Conservation (phyloP, 306 rosid species). For the Ormosia semicastrata region DNA sequence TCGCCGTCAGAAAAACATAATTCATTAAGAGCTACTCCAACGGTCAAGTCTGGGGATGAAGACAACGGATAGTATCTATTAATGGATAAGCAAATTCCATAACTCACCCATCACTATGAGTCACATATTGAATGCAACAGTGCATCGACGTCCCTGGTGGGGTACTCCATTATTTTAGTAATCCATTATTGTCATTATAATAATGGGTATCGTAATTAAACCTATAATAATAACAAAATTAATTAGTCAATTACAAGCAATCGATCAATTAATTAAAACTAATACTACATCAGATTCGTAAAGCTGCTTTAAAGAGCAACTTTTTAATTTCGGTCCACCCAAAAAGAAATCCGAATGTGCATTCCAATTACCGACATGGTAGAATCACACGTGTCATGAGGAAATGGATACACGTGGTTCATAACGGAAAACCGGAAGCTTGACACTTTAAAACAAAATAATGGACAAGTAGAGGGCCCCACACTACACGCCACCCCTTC, state of each 20-base stretch:
- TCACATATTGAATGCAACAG: neutral
- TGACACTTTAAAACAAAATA: neutral
- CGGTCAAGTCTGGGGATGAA: neutral
- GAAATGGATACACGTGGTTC: neutral
- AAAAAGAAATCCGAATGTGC: neutral
- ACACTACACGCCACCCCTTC: neutral
- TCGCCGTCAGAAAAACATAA: neutral
- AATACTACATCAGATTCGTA: neutral
- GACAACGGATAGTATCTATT: neutral
- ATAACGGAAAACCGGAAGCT: slow-evolving; percentile 26
- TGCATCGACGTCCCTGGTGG: neutral
- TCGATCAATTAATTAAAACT: neutral
- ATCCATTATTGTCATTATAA: neutral
- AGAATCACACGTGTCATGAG: neutral
- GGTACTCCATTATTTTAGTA: neutral
- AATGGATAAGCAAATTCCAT: neutral
- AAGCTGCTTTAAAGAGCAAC: neutral
- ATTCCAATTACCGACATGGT: slow-evolving; percentile 19
- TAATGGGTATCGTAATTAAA: neutral
- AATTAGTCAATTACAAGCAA: neutral
- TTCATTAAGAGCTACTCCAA: neutral
- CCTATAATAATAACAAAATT: neutral
- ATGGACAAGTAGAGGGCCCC: slow-evolving; percentile 1
- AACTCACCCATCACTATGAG: neutral
- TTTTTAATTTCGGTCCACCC: neutral